Evolutionary conservation across 73 alveolate species (phyloP), one percentile per base, ranked within the genome.

Genomic region (Uronychia setigera): DNA sequence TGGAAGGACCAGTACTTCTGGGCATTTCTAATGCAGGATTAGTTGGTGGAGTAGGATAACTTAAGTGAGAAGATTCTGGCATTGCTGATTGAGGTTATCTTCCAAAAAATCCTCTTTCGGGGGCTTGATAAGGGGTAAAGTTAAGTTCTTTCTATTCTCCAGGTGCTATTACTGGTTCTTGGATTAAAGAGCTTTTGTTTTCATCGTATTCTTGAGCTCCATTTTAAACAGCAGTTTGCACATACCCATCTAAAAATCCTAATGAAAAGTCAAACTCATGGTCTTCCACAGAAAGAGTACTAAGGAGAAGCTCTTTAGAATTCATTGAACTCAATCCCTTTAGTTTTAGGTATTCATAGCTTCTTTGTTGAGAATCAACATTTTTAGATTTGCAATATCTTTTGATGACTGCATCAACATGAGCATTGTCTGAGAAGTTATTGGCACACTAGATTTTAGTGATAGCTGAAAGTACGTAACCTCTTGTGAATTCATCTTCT

Each of bases 391-490:
- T 77, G 57, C 93, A 82, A 83, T 85, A 96, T 75, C 91, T 92
- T 67, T 89, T 89, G 80, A 96, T 89, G 1, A 96, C 88, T 80
- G 81, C 91, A 77, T 92, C 93, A 0, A 95, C 93, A 57, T 88
- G 82, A 77, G 90, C 89, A 85, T 89, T 88, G 82, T 82, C 86
- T 0, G 84, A 87, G 67, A 87, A 96, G 78, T 83, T 91, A 59
- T 91, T 78, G 58, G 94, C 82, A 14, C 91, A 77, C 87, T 94
- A 94, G 33, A 96, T 80, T 87, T 96, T 96, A 0, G 95, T 93
- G 19, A 96, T 87, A 29, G 99, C 98, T 77, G 96, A 82, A 25
- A 96, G 82, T 59, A 96, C 88, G 88, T 92, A 93, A 59, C 98
- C 96, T 86, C 89, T 81, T 26, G 98, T 95, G 84, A 88, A 79